phyloP scores from a whole-genome alignment of 2,329 filamentous ascomycete species.

The Emmonsiellopsis sp. region DNA sequence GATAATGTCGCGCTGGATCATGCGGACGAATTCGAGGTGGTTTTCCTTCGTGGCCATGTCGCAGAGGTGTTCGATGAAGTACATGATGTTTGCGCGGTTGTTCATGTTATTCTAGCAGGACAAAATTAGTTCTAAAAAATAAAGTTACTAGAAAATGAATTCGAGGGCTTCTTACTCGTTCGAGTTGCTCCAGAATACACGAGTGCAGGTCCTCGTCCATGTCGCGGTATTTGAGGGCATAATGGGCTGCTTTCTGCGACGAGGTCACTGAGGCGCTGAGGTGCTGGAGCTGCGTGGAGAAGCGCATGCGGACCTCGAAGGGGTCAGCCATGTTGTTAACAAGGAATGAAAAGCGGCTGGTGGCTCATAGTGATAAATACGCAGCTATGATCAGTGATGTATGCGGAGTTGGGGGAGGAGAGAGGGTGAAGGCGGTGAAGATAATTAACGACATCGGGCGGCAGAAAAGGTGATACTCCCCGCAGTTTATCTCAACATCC shows the following conservation, averaged over 20 bases:
- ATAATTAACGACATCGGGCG: background rate
- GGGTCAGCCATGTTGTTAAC: conserved; percentile 65
- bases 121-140: background rate
- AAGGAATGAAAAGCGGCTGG: background rate
- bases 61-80: conserved; percentile 92
- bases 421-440: background rate
- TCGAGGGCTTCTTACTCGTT: conserved; percentile 49
- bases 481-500: background rate
- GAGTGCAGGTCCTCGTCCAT: conserved; percentile 96
- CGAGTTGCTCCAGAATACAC: conserved; percentile 92
- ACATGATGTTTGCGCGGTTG: conserved; percentile 96
- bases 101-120: conserved; percentile 82
- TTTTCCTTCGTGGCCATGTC: conserved; percentile 71
- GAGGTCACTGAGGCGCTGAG: conserved; percentile 85
- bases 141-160: background rate
- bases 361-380: background rate
- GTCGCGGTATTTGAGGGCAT: conserved; percentile 86
- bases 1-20: conserved; percentile 91
- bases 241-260: conserved; percentile 85
- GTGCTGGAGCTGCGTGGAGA: conserved; percentile 80
- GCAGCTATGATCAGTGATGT: background rate
- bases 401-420: background rate
- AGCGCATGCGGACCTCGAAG: conserved; percentile 97
- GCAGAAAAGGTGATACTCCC: background rate
- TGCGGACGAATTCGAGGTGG: conserved; percentile 73